Base-by-base conservation (phyloP, 2,329 filamentous ascomycete species). In the Chrysoporthe austroafricana region DNA sequence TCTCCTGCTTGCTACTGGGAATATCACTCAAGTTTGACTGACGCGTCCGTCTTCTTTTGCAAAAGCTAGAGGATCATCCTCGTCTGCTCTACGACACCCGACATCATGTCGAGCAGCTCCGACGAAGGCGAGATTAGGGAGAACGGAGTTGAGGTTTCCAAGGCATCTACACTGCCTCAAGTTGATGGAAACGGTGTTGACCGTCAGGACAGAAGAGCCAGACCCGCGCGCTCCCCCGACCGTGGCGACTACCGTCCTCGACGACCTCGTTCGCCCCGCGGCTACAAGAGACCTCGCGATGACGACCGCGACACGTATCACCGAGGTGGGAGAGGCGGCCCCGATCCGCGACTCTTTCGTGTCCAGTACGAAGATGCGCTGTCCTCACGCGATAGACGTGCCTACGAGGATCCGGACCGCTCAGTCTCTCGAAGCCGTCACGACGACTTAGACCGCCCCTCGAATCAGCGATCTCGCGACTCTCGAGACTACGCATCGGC, bases 61-160 rank as follows among this genome's bases (percentile, higher is more conserved):
- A 42, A 59, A 71, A 69, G 63, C 52, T 64, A 60, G 66, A 69
- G 69, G 69, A 70, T 66, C 66, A 48, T 61, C 59, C 65, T 67
- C 61, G 56, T 63, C 56, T 46, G 63, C 59, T 52, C 63, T 32
- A 60, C 62, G n/a, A 44, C n/a, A 39, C 36, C 32, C 50, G 56
- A 14, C 62, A 73, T 32, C 66, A 79, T 79, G 77, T 72, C 75
- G 62, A 82, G 82, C 74, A 93, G 90, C 82, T 92, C 91, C 76
- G 92, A 93, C 80, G 92, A 96, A 82, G 93, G 93, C 82, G 93
- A 96, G 84, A 93, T 95, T 80, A 82, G 91, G 79, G 92, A 94
- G 82, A 87, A 87, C 82, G 85, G 86, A 81, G 86, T 84, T 85
- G 78, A 78, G 77, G 77, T 83, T 75, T 82, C 81, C 80, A 96